Evolutionary conservation across 2,329 filamentous ascomycete genomes (phyloP).

Genomic region (Curvularia sp.): DNA sequence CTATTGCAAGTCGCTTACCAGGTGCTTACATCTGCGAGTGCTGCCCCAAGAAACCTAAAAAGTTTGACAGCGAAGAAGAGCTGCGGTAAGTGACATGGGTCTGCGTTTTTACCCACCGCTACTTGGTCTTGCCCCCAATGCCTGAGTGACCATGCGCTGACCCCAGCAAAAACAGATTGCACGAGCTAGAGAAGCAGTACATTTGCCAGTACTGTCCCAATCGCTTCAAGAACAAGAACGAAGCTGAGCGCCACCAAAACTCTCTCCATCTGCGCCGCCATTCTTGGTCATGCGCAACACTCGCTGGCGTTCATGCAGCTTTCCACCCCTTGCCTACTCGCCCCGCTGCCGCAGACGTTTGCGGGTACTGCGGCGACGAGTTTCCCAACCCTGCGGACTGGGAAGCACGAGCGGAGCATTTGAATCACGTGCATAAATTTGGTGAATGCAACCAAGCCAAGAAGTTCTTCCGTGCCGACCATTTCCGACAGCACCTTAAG

Average conservation of each 20-base stretch:
- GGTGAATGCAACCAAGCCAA: constrained; percentile 97
- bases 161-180: constrained; percentile 63
- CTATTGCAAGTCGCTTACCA: constrained; percentile 59
- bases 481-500: constrained; percentile 97
- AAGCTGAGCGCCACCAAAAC: constrained; percentile 95
- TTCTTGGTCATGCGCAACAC: constrained; percentile 95
- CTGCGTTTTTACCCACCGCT: constrained; percentile 34
- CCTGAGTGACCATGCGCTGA: constrained; percentile 30
- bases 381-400: constrained; percentile 88
- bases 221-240: constrained; percentile 98
- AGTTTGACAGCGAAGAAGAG: constrained; percentile 85
- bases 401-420: constrained; percentile 83
- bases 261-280: constrained; percentile 90
- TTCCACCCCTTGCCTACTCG: constrained; percentile 81
- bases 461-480: constrained; percentile 96
- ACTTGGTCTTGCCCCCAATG: constrained; percentile 20
- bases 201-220: constrained; percentile 91
- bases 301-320: constrained; percentile 74
- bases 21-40: constrained; percentile 83
- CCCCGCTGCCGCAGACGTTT: constrained; percentile 72
- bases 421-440: constrained; percentile 94
- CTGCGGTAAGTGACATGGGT: constrained; percentile 69
- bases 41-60: constrained; percentile 96
- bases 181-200: constrained; percentile 96
- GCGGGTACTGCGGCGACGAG: constrained; percentile 94